Base-by-base conservation (phyloP, 306 rosid species). In the Acacia melanoxylon region DNA sequence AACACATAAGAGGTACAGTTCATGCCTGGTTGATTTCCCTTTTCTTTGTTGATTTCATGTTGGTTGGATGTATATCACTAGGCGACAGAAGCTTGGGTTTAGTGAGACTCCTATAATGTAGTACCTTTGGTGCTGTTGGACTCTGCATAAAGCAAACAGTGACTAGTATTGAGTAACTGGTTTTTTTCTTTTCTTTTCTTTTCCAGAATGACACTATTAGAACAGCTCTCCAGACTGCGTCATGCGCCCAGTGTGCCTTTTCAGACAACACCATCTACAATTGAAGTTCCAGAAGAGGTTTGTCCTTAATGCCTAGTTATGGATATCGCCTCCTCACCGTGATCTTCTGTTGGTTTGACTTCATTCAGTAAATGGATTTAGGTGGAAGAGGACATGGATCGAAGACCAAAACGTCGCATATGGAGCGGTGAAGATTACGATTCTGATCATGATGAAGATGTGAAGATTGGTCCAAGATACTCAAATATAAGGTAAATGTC, bases 231-330 rank as follows among this genome's bases (percentile, higher is more conserved):
- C 72, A 83, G 87, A 69, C 80, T 94, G 70, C 93, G 94, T 33
- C 91, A 91, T 90, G 89, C 93, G 42, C 98, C 98, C 41, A 88
- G 98, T 83, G 94, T 72, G 17, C 94, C 97, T 80, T 94, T 94
- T 80, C 96, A 94, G 77, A 87, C 83, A 62, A 87, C 92, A 70
- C 97, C 94, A 54, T 69, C 93, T 51, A 82, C 85, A 27, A 49
- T 83, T 13, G 74, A 89, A 84, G 89, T 77, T 80, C 98, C 97
- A 68, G 96, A 92, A 76, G 96, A 92, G 96, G 98, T 94, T 16
- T 0, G 80, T 40, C 80, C 37, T 69, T 4, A 27, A 76, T 66
- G 59, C 45, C 14, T 62, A 24, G 10, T 80, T 80, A 75, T 80
- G 22, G 56, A 63, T 61, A 65, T 67, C 69, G 62, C 65, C 24